Evolutionary conservation across 2,329 filamentous ascomycete species (phyloP), one percentile per base, ranked within the genome.

Genomic region (Phoma sp.): DNA sequence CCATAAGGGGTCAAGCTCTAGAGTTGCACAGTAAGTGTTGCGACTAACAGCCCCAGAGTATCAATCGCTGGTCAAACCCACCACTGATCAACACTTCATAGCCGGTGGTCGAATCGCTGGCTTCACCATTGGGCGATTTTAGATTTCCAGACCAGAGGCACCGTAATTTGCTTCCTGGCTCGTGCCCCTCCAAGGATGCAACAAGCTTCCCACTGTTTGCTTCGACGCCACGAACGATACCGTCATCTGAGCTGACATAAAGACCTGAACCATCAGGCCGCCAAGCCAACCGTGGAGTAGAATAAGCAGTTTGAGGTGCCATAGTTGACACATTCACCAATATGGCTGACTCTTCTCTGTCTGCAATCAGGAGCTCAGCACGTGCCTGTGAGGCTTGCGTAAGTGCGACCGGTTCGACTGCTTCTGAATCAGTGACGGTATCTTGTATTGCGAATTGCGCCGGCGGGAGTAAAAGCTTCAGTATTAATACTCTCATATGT

Each of bases 191-290:
- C 48, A 88, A 67, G 28, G 72, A 77, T 18, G 74, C 72, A 21
- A 82, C 70, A 2, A 87, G 73, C 68, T 84, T 87, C 6, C 86
- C 86, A 1, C 79, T 86, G 49, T 72, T 80, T 3, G 79, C 76
- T 66, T 88, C 85, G 6, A 88, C 74, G 1, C 85, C 86, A 40
- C 85, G 76, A 23, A 88, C 77, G 7, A 83, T 75, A 0, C 86
- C 86, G 66, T 88, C 86, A 62, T 88, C 86, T 3, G 84, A 83
- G 72, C 86, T 88, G 11, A 88, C 84, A 79, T 83, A 88, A 0
- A 88, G 73, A 0, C 86, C 86, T 34, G 77, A 81, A 1, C 84
- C 85, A 66, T 86, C 80, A 1, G 85, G 84, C 21, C 86, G 74
- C 86, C 86, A 88, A 5, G 78, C 80, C 6, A 87, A 74, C 45